phyloP scores from a whole-genome alignment of 2,329 filamentous ascomycete genomes.

The Ambrosiella xylebori region DNA sequence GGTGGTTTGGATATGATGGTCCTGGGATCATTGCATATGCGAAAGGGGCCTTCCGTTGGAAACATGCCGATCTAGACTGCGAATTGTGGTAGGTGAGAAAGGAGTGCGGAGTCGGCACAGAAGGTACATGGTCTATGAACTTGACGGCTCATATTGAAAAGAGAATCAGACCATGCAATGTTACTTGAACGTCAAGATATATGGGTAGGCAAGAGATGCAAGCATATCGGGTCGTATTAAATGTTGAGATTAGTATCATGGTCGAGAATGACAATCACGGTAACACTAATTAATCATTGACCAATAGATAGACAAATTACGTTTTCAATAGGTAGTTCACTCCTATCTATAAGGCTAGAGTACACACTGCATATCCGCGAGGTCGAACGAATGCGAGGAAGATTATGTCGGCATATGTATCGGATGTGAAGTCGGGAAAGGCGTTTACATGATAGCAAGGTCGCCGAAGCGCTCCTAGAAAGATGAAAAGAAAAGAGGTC shows the following conservation, averaged over 20 bases:
- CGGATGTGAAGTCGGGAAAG: slow-evolving; percentile 10
- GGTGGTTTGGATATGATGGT: not conserved
- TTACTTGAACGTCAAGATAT: too few relatives aligned
- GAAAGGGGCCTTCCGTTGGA: not conserved
- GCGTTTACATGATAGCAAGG: slow-evolving; percentile 73
- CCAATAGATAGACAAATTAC: not conserved
- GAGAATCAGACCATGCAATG: too few relatives aligned
- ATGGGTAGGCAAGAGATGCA: too few relatives aligned
- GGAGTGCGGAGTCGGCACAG: not conserved
- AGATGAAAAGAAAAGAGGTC: not conserved
- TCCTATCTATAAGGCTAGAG: slow-evolving; percentile 49
- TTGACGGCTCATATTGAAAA: too few relatives aligned
- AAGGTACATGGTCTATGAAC: too few relatives aligned
- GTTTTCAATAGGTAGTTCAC: slow-evolving; percentile 13
- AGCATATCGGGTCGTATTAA: too few relatives aligned
- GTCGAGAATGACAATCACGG: not conserved
- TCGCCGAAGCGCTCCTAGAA: slow-evolving; percentile 95
- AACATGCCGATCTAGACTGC: not conserved
- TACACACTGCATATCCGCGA: slow-evolving; percentile 20
- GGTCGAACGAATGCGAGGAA: slow-evolving; percentile 19
- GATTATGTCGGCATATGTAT: slow-evolving; percentile 7
- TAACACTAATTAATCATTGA: not conserved
- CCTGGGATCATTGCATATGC: not conserved
- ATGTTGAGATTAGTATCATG: too few relatives aligned
- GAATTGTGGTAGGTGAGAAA: not conserved